Base-by-base conservation (phyloP, 257 asterid species). In the Lithospermum erythrorhizon region DNA sequence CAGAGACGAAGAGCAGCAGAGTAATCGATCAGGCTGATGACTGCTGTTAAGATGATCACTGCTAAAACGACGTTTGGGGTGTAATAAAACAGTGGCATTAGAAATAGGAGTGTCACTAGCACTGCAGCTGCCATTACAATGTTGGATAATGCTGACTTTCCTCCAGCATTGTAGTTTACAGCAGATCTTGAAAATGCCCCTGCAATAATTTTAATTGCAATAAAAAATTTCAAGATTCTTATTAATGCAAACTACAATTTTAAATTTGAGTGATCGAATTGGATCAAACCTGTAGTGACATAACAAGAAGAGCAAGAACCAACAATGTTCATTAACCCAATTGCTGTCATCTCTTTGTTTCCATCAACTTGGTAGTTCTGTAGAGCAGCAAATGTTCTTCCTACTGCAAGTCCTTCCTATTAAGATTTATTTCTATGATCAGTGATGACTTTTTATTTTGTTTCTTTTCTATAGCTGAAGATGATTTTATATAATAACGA, bases 131-230 rank as follows among this genome's bases (percentile, higher is more conserved):
- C 93, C 96, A 91, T 86, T 21, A 88, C 79, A 60, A 88, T 62
- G 75, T 91, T 91, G 30, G 98, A 91, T 59, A 83, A 84, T 1
- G 83, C 95, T 0, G 90, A 78, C 70, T 80, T 65, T 18, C 95
- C 96, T 64, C 98, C 96, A 4, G 98, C 95, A 5, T 88, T 91
- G 79, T 86, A 84, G 59, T 91, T 91, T 62, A 91, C 88, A 19
- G 98, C 98, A 62, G 98, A 91, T 41, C 98, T 74, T 0, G 98
- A 91, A 88, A 91, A 91, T 35, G 98, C 84, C 22, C 98, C 98
- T 90, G 53, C 6, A 65, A 59, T 67, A 56, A n/a, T 21, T 62
- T n/a, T 53, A 6, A 18, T 16, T 18, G 11, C 22, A n/a, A 18
- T 18, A 0, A 53, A 53, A n/a, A 18, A 18, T 6, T 1, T 30